Percentiles rank a stretch among this genome's conserved stretches.
Evolutionary conservation across 1,284 basidiomycete genomes (phyloP).

Genomic region (Cystobasidiaceae sp.): DNA sequence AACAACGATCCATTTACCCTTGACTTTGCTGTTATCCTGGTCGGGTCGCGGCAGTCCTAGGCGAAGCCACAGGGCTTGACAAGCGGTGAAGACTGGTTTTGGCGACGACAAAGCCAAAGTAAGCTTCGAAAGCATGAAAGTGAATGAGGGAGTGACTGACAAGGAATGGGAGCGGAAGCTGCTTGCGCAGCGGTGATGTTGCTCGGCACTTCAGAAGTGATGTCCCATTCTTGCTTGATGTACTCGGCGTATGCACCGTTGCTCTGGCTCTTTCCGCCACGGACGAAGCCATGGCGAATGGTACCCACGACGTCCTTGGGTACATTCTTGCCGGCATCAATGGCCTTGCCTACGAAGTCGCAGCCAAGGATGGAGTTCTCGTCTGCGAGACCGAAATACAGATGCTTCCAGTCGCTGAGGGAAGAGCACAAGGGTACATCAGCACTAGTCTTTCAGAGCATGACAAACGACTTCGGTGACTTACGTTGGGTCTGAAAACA

Average conservation of each 20-base stretch:
- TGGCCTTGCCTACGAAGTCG: constrained; percentile 59
- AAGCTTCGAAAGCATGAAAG: background rate
- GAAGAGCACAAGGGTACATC: constrained; percentile 17
- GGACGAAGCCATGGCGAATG: constrained; percentile 53
- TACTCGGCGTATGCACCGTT: constrained; percentile 50
- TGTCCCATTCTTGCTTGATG: constrained; percentile 43
- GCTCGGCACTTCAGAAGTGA: constrained; percentile 44
- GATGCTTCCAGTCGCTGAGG: constrained; percentile 47
- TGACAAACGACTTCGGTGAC: constrained; percentile 27
- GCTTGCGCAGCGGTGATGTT: constrained; percentile 53
- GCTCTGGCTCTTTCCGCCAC: constrained; percentile 47
- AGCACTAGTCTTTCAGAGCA: constrained; percentile 14
- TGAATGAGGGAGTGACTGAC: background rate
- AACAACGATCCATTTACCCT: constrained; percentile 45
- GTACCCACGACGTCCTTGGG: constrained; percentile 56
- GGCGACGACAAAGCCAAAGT: constrained; percentile 20
- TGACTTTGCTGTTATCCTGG: constrained; percentile 46
- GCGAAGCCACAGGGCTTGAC: constrained; percentile 46
- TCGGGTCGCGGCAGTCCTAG: constrained; percentile 44
- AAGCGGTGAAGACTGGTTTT: constrained; percentile 45
- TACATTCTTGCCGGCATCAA: constrained; percentile 55
- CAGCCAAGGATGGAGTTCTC: constrained; percentile 53
- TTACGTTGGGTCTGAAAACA: constrained; percentile 42
- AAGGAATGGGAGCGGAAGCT: constrained; percentile 42
- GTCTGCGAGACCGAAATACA: constrained; percentile 36